phyloP scores from a whole-genome alignment of 352 stramenopile genomes.

The Phytopythium montanum region DNA sequence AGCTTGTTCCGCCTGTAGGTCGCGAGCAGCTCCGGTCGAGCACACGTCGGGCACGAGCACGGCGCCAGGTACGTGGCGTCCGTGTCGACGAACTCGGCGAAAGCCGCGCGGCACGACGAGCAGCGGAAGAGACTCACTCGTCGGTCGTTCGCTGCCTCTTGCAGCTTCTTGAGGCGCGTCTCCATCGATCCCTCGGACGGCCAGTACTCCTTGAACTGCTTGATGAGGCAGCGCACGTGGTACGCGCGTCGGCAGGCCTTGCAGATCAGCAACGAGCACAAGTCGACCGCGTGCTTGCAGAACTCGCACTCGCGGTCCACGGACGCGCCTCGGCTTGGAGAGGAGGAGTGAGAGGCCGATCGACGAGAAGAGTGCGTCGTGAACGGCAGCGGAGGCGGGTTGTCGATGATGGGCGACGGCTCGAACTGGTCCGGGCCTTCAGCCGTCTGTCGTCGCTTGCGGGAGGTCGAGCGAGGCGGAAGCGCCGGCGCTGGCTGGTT shows the following conservation, averaged over 20 bases:
- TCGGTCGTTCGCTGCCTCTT: constrained; percentile 17
- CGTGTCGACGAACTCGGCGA: constrained; percentile 36
- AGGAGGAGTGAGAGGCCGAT: not conserved
- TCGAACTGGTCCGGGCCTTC: not conserved
- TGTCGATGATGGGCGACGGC: constrained; percentile 18
- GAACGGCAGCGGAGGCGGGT: constrained; percentile 31
- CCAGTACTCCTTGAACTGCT: constrained; percentile 29
- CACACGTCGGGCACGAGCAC: constrained; percentile 39
- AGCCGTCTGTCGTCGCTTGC: constrained; percentile 1
- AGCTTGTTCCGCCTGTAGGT: constrained; percentile 36
- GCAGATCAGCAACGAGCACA: constrained; percentile 39
- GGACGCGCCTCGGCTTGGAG: not conserved
- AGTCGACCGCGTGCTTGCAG: constrained; percentile 27
- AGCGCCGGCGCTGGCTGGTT: not conserved
- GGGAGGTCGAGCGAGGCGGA: not conserved
- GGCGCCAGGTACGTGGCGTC: constrained; percentile 25
- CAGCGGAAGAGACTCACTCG: constrained; percentile 41
- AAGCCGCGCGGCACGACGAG: constrained; percentile 35
- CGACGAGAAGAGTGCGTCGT: constrained; percentile 11
- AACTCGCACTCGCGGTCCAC: constrained; percentile 33
- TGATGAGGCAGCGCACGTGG: constrained; percentile 37
- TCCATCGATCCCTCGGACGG: constrained; percentile 20
- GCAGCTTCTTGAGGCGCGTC: constrained; percentile 27
- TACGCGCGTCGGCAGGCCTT: constrained; percentile 34
- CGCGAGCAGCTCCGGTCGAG: constrained; percentile 24